phyloP scores from a whole-genome alignment of 1,284 basidiomycete genomes.

The Leccinum pachyderme region DNA sequence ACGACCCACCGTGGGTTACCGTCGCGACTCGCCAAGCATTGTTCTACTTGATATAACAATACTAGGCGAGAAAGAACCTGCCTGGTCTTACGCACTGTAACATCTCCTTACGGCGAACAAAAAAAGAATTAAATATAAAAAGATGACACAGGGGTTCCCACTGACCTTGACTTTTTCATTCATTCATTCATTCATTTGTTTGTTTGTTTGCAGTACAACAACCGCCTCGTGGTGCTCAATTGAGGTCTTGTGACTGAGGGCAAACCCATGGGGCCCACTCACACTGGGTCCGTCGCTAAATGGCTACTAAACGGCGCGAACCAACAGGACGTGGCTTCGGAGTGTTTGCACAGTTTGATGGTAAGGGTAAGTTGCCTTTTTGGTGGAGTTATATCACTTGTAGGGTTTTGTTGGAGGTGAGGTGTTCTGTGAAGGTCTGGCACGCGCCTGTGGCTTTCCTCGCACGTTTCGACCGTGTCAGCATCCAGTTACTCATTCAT shows the following conservation, averaged over 20 bases:
- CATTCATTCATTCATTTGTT: neutral
- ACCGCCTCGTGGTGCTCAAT: neutral
- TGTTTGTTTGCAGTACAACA: neutral
- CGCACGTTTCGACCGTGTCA: neutral
- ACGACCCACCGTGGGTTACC: neutral
- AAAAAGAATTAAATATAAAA: neutral
- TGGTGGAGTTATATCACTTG: neutral
- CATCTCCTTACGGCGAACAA: constrained; percentile 1
- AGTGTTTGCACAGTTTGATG: neutral
- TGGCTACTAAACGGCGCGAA: neutral
- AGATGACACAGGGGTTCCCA: neutral
- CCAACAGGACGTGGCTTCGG: neutral
- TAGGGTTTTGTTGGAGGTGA: neutral
- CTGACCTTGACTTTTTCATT: neutral
- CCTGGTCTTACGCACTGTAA: neutral
- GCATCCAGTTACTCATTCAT: neutral
- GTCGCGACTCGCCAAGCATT: neutral
- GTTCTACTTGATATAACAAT: neutral
- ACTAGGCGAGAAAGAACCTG: constrained; percentile 3
- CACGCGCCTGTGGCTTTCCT: neutral
- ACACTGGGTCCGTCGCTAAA: neutral
- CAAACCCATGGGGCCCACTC: neutral
- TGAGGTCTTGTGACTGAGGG: neutral
- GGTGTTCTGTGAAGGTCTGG: neutral
- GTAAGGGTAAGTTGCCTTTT: neutral